Base-by-base conservation (phyloP, 352 stramenopile species). In the Globisporangium polare region DNA sequence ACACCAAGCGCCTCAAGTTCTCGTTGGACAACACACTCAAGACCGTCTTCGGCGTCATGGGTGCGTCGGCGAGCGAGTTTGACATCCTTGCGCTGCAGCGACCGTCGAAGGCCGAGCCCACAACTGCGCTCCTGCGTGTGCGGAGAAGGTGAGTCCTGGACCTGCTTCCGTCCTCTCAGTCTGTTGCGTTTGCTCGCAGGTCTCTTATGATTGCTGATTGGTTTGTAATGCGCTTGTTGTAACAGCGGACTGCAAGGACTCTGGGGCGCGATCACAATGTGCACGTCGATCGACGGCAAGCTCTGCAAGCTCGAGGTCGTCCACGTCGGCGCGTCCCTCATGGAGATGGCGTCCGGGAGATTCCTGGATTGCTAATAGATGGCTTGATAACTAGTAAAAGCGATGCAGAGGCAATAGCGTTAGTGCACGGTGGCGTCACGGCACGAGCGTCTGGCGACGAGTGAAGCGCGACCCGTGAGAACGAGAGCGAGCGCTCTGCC, bases 1-100 rank as follows among this genome's bases (percentile, higher is more conserved):
- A 91, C 55, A 52, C 73, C 42, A 91, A 89, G 66, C 74, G 69
- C 22, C 67, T 93, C 52, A 90, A 90, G 63, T 90, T 91, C 60
- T 69, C 71, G 22, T 55, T 93, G 50, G 76, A 89, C 68, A 90
- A 85, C 68, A 81, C 78, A 43, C 67, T 89, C 53, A 86, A 86
- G 63, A 74, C 70, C 8, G 77, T 83, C 15, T 91, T 91, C 49
- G 84, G 84, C 15, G 79, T 83, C 18, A 72, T 91, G 1, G 84
- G 78, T 10, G 77, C 77, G 52, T 76, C 80, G 0, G 71, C 72
- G 29, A 80, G 74, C 60, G 82, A 93, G 29, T 90, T 90, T 29
- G 81, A 90, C 70, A 56, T 93, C 33, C 56, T 93, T 4, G 63
- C 69, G 20, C 66, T 88, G 12, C 55, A 60, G 37, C 49, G 51